Base-by-base conservation (phyloP, 2,329 filamentous ascomycete genomes). In the Aspergillus sp. region DNA sequence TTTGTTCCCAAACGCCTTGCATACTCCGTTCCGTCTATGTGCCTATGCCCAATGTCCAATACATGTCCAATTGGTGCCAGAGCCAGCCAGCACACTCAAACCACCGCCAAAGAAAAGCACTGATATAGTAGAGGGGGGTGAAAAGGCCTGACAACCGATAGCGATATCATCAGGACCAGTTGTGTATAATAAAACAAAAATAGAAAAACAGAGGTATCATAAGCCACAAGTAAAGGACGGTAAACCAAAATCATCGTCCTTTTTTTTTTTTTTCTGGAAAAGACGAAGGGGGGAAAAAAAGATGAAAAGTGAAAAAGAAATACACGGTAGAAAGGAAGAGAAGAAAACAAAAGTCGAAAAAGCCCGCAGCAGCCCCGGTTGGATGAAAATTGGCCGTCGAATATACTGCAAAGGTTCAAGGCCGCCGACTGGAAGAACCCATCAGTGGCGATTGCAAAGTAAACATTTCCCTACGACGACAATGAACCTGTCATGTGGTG, bases 401-500 rank as follows among this genome's bases (percentile, higher is more conserved):
- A 22, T 34, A 49, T 24, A 44, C 13, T 37, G 13, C 34, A n/a
- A 37, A 37, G 33, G 34, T n/a, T 37, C 34, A 37, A n/a, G 19
- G 11, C 34, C n/a, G 27, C 22, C 27, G 27, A 22, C 42, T 46
- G 42, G 51, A 54, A 59, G 40, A 19, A 55, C 50, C 27, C 48
- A 48, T 61, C 61, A 73, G 37, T 68, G 67, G 8, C 51, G 34
- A 33, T 20, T 30, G 60, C 84, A 86, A 33, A 86, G 73, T 24
- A 81, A 79, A 63, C 84, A 89, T 67, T 82, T 82, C 55, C 86
- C 87, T 11, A 86, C 83, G 27, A 88, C 76, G 44, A 91, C 83
- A 65, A 91, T 90, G 66, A 88, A 90, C 63, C 88, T 82, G 71
- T 91, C 88, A 71, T 91, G 89, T 27, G 89, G 89, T 0, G 87